Evolutionary conservation across 768 basidiomycete species (phyloP), one percentile per base, ranked within the genome.

Genomic region (Amanita phalloides): DNA sequence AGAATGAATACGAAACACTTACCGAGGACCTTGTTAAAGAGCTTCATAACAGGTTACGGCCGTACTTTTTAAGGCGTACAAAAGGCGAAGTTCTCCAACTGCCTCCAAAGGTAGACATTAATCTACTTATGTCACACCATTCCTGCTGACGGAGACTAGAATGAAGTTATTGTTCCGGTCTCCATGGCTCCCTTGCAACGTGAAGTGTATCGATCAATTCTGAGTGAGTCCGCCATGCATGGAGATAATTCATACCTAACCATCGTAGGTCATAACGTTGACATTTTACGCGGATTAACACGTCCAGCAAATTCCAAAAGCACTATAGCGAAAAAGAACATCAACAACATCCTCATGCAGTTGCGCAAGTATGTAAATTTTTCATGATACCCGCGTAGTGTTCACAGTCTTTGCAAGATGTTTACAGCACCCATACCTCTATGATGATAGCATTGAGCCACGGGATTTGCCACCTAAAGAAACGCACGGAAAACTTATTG

Each of bases 81-180:
- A 99, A 99, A 70, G 85, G 85, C 53, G 90, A 96, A 62, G 93
- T 96, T 1, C 72, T 97, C 13, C 79, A 89, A 55, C 77, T 95
- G n/a, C 93, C 90, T 38, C 84, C 90, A 0, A 96, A 95, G 78
- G 92, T 91, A 58, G 30, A 56, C 53, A 14, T 2, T 6, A 45
- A 8, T 17, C 35, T n/a, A 8, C 4, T 17, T 21, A 20, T 37
- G 20, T 3, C 2, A 30, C 33, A 35, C n/a, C 41, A 11, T 37
- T 9, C 20, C n/a, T 30, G 11, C 53, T 53, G 3, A 53, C 10
- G 2, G 49, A 43, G 36, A 46, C 23, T 46, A 91, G 90, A 91
- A 91, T 58, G 90, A 92, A 63, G 86, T 91, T 42, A 92, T 92
- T 56, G 85, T 96, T 1, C 93, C 94, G 0, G 77, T 96, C 39